Evolutionary conservation across 257 asterid species (phyloP), one percentile per base, ranked within the genome.

Genomic region (Nicotiana tabacum): DNA sequence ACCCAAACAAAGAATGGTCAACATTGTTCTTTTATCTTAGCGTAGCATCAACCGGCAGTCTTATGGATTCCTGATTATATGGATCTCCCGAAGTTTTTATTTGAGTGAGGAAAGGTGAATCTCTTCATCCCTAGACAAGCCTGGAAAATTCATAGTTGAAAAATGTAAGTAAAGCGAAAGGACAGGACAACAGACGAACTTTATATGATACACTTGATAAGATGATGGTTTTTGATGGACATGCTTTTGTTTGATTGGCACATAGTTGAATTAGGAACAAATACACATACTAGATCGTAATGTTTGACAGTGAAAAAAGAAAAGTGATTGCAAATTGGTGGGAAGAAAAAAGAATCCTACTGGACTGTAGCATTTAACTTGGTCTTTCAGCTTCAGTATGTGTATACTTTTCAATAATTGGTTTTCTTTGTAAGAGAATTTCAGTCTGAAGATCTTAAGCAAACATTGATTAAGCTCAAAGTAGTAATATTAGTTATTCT

Each of bases 101-200:
- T 21, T 55, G 91, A 89, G 61, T 46, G 86, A 80, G 89, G 89
- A 61, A 91, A 81, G 8, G 91, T 66, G 81, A 93, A 92, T 69
- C 2, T 80, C 61, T 61, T 89, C 90, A 85, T 92, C 86, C 93
- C 93, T 67, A 88, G 77, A 85, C 95, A 92, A 83, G 89, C 93
- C 97, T 91, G 87, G 2, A 10, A 81, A 85, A 62, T 43, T 80
- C 77, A 67, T 37, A 61, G 37, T 17, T 35, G 67, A 37, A 43
- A 15, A 30, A 82, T 35, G 43, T 60, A 80, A 64, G 7, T 27
- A 4, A 77, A 32, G 35, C 0, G 57, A 39, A 79, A 6, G 1
- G 56, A 79, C 24, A 61, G 82, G 74, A 4, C 82, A 60, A 35
- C 9, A 24, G 2, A 3, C 56, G 55, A 78, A 33, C 69, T 78